Percentiles rank a stretch among this genome's conserved stretches.
phyloP scores from a whole-genome alignment of 2,329 filamentous ascomycete genomes.

The Beauveria rudraprayagi region DNA sequence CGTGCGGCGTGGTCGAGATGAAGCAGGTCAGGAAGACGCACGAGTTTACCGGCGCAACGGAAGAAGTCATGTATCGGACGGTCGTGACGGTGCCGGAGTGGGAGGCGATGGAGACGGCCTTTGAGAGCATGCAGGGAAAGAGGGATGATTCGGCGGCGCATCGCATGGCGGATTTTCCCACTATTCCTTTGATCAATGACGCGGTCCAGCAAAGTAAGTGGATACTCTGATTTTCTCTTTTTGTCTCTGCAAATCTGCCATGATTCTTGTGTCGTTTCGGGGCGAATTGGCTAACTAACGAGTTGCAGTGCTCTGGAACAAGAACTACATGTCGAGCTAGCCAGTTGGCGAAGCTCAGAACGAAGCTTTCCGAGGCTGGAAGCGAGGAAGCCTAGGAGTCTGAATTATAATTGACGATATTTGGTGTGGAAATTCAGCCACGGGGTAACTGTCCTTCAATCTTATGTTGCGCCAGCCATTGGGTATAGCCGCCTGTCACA shows the following conservation, averaged over 20 bases:
- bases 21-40: not conserved
- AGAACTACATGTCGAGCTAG: too few species aligned
- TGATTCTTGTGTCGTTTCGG: not conserved
- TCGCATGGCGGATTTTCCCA: not conserved
- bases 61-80: not conserved
- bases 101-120: not conserved
- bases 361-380: not conserved
- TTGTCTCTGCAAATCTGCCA: not conserved
- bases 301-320: not conserved
- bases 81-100: not conserved
- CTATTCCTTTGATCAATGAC: not conserved
- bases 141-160: not conserved
- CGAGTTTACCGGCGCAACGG: accelerated
- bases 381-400: not conserved
- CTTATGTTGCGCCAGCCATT: not conserved
- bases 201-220: not conserved
- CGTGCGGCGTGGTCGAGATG: not conserved
- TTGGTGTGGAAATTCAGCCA: too few species aligned
- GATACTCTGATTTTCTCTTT: too few species aligned
- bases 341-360: not conserved
- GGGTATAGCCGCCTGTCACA: not conserved
- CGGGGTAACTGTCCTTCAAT: not conserved
- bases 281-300: not conserved
- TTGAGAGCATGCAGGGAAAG: not conserved
- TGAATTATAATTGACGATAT: too few species aligned